These are phyloP conservation scores for Boletus huronensis DNA, from an alignment of 768 basidiomycete species.

Conservation along the genomic window DNA sequence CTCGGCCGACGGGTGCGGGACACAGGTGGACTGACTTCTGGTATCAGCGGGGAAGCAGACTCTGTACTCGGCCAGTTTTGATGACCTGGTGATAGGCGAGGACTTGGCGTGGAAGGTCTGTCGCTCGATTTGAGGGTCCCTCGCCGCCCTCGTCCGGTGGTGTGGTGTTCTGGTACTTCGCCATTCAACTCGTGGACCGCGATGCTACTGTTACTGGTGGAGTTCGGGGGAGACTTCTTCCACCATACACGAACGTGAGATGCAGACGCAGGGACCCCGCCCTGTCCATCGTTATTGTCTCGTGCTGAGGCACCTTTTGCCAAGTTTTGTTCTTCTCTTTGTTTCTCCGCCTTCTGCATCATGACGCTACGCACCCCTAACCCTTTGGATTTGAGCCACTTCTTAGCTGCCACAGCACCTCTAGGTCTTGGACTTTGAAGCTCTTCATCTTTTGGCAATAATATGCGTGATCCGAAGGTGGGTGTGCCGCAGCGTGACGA, in stretches of 20 bases:
- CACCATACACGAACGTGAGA: slow-evolving; percentile 29
- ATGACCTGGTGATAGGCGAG: slow-evolving; percentile 14
- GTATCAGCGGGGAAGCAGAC: slow-evolving; percentile 4
- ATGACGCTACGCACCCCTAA: slow-evolving; percentile 25
- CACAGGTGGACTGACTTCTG: slow-evolving; percentile 8
- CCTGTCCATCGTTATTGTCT: slow-evolving; percentile 6
- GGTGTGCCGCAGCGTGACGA: slow-evolving; percentile 58
- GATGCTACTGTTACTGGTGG: slow-evolving; percentile 9
- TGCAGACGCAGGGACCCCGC: slow-evolving; percentile 6
- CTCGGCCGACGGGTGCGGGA: slow-evolving; percentile 22
- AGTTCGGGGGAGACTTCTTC: slow-evolving; percentile 22
- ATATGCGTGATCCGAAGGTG: slow-evolving; percentile 54
- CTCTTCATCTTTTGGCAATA: slow-evolving; percentile 27
- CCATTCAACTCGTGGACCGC: slow-evolving; percentile 11
- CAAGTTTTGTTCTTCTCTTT: slow-evolving; percentile 13
- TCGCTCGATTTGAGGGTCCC: slow-evolving; percentile 10
- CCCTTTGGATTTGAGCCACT: slow-evolving; percentile 30
- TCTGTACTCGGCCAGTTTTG: slow-evolving; percentile 24
- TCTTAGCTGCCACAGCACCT: slow-evolving; percentile 17
- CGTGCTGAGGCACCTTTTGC: background rate
- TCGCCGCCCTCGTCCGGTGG: slow-evolving; percentile 5
- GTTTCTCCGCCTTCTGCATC: slow-evolving; percentile 23
- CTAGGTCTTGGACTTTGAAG: slow-evolving; percentile 14
- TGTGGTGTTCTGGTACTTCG: background rate
- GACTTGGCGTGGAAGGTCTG: slow-evolving; percentile 21